Base-by-base conservation (phyloP, 148 eudicot species). In the Camellia granthamiana region DNA sequence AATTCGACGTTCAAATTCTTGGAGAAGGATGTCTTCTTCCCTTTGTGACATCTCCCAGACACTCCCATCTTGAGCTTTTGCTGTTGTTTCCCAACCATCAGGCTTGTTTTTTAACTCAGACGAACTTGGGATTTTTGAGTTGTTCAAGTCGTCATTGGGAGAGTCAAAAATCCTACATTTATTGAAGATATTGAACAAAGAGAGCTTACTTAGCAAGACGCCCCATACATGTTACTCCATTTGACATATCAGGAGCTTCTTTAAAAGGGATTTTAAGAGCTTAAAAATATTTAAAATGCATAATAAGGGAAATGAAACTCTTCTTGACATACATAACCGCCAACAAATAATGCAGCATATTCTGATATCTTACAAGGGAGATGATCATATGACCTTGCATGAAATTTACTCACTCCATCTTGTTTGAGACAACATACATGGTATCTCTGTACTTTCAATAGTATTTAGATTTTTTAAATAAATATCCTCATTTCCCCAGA, bases 21-120 rank as follows among this genome's bases (percentile, higher is more conserved):
- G 99, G 60, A 93, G 80, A 69, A 96, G 92, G 76, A 96, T 90
- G 84, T 96, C 99, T 72, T 96, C 99, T 86, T 96, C 99, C 83
- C 98, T 89, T 70, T 92, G 99, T 51, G 99, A 90, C 95, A 96
- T 93, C 72, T 93, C 98, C 99, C 99, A 96, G 18, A 96, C 87
- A 87, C 73, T 93, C 72, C 92, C 95, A 87, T 96, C 99, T 72
- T 85, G 89, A 66, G 85, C 81, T 84, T 91, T 96, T 56, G 94
- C 78, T 59, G 88, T 89, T 77, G 99, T 86, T 86, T 96, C 99
- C 99, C 99, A 96, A 64, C 99, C 99, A 87, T 96, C 97, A 49
- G 99, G 99, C 85, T 85, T 92, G 81, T 91, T 93, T 82, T 90
- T 96, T 11, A 90, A 85, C 86, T 93, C 97, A 3, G 89, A 83